Evolutionary conservation across 192 early-diverging fungal species (phyloP).

Genomic region (Backusella circina): DNA sequence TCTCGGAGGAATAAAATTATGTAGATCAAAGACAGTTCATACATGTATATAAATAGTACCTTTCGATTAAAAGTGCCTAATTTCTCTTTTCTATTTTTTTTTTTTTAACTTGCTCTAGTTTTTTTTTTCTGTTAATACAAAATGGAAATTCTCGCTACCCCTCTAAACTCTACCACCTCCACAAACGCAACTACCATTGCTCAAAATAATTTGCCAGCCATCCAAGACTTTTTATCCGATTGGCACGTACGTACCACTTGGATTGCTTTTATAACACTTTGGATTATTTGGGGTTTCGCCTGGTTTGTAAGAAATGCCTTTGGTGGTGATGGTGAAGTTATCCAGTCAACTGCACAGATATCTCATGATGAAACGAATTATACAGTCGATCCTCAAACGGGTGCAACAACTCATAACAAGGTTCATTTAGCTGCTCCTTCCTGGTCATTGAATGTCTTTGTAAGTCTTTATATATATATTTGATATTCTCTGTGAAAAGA

Average conservation of each 20-base stretch:
- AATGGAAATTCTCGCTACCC: neutral
- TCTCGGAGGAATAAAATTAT: neutral
- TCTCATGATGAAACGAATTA: neutral
- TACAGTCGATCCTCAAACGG: neutral
- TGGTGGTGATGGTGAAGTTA: neutral
- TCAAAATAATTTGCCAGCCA: neutral
- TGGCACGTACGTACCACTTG: constrained; percentile 22
- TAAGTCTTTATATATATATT: constrained; percentile 4
- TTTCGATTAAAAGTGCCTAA: neutral
- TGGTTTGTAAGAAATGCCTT: constrained; percentile 31
- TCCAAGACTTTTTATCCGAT: constrained; percentile 12
- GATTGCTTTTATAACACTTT: constrained; percentile 31
- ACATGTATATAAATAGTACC: neutral
- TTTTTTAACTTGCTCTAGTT: neutral
- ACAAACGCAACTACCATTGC: neutral
- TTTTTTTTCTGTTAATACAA: neutral
- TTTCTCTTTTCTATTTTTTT: neutral
- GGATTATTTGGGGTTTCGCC: constrained; percentile 27
- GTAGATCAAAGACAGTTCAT: neutral
- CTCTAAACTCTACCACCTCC: neutral
- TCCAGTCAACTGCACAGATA: neutral
- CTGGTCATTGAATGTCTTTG: constrained; percentile 6
- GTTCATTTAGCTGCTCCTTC: neutral
- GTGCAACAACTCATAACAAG: neutral
- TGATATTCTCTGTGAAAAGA: neutral